These are phyloP conservation scores for Mortierella claussenii DNA, from an alignment of 192 early-diverging fungal species.

Conservation along the genomic window DNA sequence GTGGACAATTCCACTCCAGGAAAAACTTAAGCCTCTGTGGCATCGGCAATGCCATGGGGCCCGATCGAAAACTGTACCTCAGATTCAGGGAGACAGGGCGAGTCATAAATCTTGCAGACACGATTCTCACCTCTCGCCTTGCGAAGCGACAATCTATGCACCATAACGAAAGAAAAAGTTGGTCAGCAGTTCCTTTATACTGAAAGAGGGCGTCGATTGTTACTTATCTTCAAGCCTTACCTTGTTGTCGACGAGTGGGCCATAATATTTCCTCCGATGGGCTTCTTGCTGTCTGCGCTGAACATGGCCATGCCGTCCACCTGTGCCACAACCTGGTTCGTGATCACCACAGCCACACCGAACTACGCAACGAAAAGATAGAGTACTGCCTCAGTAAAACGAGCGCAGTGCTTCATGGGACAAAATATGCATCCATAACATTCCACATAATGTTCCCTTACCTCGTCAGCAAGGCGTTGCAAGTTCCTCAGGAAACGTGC, in stretches of 20 bases:
- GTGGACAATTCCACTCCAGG: no score
- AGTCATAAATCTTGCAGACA: constrained; percentile 98
- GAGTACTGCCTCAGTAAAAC: no score
- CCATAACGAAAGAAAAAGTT: neutral
- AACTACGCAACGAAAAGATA: no score
- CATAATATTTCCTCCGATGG: constrained; percentile 98
- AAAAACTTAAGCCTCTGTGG: constrained; percentile 66
- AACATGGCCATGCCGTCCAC: constrained; percentile 95
- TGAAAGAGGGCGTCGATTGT: no score
- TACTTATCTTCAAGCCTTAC: no score
- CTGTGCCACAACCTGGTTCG: constrained; percentile 97
- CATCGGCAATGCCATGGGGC: constrained; percentile 88
- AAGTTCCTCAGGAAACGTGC: constrained; percentile 90
- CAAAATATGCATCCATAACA: no score
- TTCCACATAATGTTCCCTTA: constrained; percentile 35
- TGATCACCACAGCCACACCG: constrained; percentile 96
- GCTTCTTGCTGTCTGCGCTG: constrained; percentile 91
- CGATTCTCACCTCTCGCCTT: constrained; percentile 93
- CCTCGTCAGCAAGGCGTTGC: constrained; percentile 91
- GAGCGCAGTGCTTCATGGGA: no score
- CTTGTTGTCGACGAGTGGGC: constrained; percentile 98
- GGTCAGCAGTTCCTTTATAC: neutral
- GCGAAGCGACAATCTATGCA: constrained; percentile 79
- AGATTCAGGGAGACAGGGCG: constrained; percentile 91
- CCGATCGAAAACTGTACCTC: constrained; percentile 95